phyloP scores from a whole-genome alignment of 345 rosid species.

The Corymbia maculata region DNA sequence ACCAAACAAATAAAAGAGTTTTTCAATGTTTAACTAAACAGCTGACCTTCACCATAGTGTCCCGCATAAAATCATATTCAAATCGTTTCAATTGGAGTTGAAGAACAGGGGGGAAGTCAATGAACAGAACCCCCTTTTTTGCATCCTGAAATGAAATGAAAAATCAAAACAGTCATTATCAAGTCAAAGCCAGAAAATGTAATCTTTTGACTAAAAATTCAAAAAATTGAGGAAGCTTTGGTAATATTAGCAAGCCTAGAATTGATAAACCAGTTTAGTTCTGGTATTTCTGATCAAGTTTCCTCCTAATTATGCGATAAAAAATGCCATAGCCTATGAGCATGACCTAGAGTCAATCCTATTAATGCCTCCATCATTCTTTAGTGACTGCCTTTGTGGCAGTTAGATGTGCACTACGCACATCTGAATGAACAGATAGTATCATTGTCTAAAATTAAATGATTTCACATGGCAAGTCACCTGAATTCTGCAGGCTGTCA shows the following conservation, averaged over 20 bases:
- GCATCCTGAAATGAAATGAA: slow-evolving; percentile 66
- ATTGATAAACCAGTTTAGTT: neutral
- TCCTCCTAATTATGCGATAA: neutral
- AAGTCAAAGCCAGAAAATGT: neutral
- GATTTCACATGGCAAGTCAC: neutral
- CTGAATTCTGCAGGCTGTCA: neutral
- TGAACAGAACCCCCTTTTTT: slow-evolving; percentile 81
- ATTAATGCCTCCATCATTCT: neutral
- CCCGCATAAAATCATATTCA: slow-evolving; percentile 92
- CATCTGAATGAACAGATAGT: neutral
- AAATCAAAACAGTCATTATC: neutral
- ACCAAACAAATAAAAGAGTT: neutral
- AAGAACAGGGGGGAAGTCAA: slow-evolving; percentile 95
- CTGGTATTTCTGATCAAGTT: neutral
- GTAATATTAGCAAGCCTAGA: neutral
- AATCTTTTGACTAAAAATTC: neutral
- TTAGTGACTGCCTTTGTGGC: neutral
- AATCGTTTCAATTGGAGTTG: slow-evolving; percentile 94
- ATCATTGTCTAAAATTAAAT: neutral
- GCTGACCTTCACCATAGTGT: slow-evolving; percentile 92
- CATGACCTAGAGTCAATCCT: neutral
- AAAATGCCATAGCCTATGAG: neutral
- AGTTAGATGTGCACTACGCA: neutral
- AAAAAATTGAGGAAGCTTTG: neutral
- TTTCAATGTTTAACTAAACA: neutral